Evolutionary conservation across 2,329 filamentous ascomycete genomes (phyloP).

Genomic region (Xenoacremonium recifei): DNA sequence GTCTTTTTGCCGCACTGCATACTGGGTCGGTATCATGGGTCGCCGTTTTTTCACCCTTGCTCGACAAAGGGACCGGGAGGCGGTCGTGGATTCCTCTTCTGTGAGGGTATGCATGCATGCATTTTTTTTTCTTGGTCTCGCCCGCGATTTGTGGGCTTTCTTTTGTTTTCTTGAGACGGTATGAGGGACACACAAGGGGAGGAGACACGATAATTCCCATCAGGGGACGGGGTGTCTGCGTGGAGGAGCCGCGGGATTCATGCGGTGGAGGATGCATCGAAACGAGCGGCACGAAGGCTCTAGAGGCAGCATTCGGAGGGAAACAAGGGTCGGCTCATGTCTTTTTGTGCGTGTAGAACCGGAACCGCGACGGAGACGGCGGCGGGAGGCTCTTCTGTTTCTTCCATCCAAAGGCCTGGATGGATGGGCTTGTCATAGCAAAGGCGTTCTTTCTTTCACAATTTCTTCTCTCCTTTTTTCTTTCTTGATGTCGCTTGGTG

Average conservation of each 20-base stretch:
- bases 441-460: constrained; percentile 17
- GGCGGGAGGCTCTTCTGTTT: background rate
- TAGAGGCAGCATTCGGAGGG: too few species aligned
- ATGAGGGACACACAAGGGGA: too few species aligned
- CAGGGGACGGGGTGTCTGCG: too few species aligned
- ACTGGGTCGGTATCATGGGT: constrained; percentile 3
- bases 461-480: constrained; percentile 1
- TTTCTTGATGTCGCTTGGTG: constrained; percentile 1
- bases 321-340: too few species aligned
- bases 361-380: background rate
- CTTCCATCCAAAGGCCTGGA: background rate
- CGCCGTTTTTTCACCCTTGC: too few species aligned
- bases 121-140: background rate
- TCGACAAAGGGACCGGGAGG: constrained; percentile 10
- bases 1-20: constrained; percentile 18
- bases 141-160: too few species aligned
- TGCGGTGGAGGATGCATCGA: too few species aligned
- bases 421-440: constrained; percentile 22
- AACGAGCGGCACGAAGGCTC: too few species aligned
- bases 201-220: too few species aligned
- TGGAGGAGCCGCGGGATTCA: too few species aligned
- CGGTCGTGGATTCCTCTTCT: constrained; percentile 16
- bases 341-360: too few species aligned
- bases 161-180: too few species aligned
- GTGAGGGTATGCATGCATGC: background rate